Percentiles rank a stretch among this genome's conserved stretches.
Conservation (phyloP, 768 basidiomycete genomes). For the Podaxis rugospora region DNA sequence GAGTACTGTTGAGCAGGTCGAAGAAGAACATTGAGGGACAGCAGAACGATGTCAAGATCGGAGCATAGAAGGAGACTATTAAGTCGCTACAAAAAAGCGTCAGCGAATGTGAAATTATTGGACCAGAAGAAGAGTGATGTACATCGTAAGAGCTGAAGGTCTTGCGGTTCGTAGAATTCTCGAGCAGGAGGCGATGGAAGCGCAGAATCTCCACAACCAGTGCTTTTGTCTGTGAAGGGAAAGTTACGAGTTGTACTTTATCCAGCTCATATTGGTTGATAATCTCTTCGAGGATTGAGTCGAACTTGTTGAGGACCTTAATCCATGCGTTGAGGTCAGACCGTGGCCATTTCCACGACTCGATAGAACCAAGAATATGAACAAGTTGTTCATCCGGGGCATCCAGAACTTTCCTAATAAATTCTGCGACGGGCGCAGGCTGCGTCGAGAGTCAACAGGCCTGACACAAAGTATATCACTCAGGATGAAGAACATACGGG, state of each 20-base stretch:
- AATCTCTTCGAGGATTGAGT: conserved; percentile 77
- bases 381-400: conserved; percentile 72
- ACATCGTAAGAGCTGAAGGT: conserved; percentile 97
- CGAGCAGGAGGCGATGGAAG: conserved; percentile 86
- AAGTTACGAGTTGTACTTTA: conserved; percentile 75
- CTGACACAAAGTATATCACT: conserved; percentile 10
- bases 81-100: conserved; percentile 57
- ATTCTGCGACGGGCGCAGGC: conserved; percentile 77
- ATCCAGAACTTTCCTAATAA: conserved; percentile 66
- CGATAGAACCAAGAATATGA: conserved; percentile 60
- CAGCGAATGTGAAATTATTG: conserved; percentile 9
- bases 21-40: conserved; percentile 80
- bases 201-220: conserved; percentile 77
- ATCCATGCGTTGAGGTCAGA: conserved; percentile 98
- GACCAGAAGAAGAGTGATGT: conserved; percentile 29
- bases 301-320: conserved; percentile 93
- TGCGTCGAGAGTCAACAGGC: conserved; percentile 27
- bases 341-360: conserved; percentile 90
- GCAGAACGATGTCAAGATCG: conserved; percentile 84
- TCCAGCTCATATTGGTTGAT: conserved; percentile 85
- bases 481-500: conserved; percentile 50
- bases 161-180: conserved; percentile 97
- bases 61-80: conserved; percentile 84
- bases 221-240: conserved; percentile 71
- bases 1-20: conserved; percentile 96